Base-by-base conservation (phyloP, 345 rosid species). In the Atalantia buxifolia region DNA sequence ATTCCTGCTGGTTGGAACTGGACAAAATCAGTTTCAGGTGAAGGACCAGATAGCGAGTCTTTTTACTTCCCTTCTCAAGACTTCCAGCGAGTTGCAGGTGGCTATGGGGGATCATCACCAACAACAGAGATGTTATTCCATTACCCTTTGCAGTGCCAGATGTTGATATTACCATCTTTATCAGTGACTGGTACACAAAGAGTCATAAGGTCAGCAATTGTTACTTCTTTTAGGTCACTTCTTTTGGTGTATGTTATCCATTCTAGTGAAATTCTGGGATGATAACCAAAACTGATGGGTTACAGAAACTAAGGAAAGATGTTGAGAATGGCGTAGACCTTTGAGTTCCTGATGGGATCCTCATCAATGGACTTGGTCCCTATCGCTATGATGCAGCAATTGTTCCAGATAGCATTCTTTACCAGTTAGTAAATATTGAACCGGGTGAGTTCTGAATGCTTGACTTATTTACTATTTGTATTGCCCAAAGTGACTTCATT, bases 31-130 rank as follows among this genome's bases (percentile, higher is more conserved):
- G 80, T 90, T 94, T 80, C 95, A 92, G 84, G 89, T 88, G 71
- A 93, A 94, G 83, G 97, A 93, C 73, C 98, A 94, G 79, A 93
- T 94, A 71, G 98, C 93, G 4, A 89, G 93, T 78, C 89, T 88
- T 77, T 90, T 83, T 93, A 93, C 83, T 92, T 89, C 68, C 97
- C 97, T 22, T 93, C 93, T 59, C 61, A 83, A 35, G 78, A 83
- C 71, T 92, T 92, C 53, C 94, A 90, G 75, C 90, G 95, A 82
- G 94, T 92, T 45, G 89, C 89, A 0, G 97, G 98, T 79, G 98
- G 98, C 0, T 93, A 83, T 38, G 97, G 94, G 33, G 91, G 97
- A 93, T 93, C 75, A 81, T 92, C 65, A 76, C 89, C 25, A 91
- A 90, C 75, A 94, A 90, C 72, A 79, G 97, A 74, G 83, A 78